Evolutionary conservation across 2,329 filamentous ascomycete species (phyloP), one percentile per base, ranked within the genome.

Genomic region (Microdochium bolleyi): DNA sequence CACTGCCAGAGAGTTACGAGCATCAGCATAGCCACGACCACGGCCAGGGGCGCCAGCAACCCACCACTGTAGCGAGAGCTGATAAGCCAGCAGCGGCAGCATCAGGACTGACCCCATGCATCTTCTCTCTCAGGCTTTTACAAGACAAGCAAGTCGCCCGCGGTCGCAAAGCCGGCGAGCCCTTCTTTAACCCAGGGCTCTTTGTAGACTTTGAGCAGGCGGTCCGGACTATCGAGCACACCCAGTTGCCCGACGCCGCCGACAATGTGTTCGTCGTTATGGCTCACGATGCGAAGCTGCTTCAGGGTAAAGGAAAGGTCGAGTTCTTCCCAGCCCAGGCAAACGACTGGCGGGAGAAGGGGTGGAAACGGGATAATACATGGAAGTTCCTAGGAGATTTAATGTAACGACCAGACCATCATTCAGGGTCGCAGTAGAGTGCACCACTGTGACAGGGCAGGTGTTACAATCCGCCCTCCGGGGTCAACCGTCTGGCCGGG

Each of bases 211-310:
- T 59, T 0, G 62, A 65, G n/a, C 60, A 66, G 50, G 66, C 70
- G 2, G 53, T 65, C 22, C 62, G 61, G 49, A 76, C 73, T 1
- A 67, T 76, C 3, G 61, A 60, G 19, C 76, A 76, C 51, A 51
- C 78, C 27, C 68, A 72, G 51, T 72, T 73, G 52, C 66, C 69
- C 9, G 77, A 79, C 60, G 74, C 68, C 1, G 58, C 65, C 8
- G 68, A 73, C 14, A 66, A 72, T 37, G 60, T 78, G 2, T 63
- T 80, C 13, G 65, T 77, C 4, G 61, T 73, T 1, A 68, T 76
- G 24, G 73, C 77, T 7, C 77, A 80, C 57, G 77, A 80, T 22
- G 30, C 30, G 30, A 14, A 8, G 30, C 8, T 34, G 30, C 8
- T 34, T 8, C 8, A 34, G 30, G 14, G 30, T 8, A 34, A 14